A percentile compares a stretch with the other conserved stretches of the same genome.
Evolutionary conservation across 148 eudicot species (phyloP).

Genomic region (Suaeda aralocaspica): DNA sequence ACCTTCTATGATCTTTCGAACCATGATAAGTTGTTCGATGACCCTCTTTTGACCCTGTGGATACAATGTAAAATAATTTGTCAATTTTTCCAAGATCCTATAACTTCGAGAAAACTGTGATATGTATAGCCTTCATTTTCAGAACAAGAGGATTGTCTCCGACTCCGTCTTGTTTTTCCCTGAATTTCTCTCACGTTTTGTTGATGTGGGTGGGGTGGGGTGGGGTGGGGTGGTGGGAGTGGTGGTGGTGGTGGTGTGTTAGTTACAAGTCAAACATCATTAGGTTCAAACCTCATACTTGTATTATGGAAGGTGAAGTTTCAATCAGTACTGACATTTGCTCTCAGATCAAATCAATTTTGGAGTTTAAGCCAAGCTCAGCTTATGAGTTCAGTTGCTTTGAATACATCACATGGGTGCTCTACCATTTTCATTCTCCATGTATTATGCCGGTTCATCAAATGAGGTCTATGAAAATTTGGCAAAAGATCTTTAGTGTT

Average conservation of each 20-base stretch:
- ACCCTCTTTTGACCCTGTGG: too few species aligned
- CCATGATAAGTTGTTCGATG: too few species aligned
- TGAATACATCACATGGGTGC: not conserved
- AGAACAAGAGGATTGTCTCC: too few species aligned
- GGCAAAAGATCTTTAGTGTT: not conserved
- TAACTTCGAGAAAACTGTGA: too few species aligned
- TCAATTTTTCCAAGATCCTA: too few species aligned
- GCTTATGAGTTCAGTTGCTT: not conserved
- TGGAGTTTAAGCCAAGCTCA: not conserved
- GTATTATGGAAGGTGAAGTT: not conserved
- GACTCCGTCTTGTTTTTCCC: too few species aligned
- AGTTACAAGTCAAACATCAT: not conserved
- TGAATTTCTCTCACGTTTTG: too few species aligned
- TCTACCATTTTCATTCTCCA: not conserved
- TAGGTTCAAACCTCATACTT: slow-evolving; percentile 2
- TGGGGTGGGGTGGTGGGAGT: too few species aligned
- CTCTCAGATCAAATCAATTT: not conserved
- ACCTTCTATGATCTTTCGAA: too few species aligned
- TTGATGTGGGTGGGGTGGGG: not conserved
- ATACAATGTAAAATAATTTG: too few species aligned
- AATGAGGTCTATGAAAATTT: not conserved
- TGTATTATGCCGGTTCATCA: not conserved
- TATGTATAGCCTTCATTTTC: too few species aligned
- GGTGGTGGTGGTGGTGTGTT: too few species aligned
- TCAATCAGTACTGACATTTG: not conserved